A percentile compares a stretch with the other conserved stretches of the same genome.
These are phyloP conservation scores for Gaeumannomyces sp. DNA, from an alignment of 2,329 filamentous ascomycete genomes.

Conservation along the genomic window DNA sequence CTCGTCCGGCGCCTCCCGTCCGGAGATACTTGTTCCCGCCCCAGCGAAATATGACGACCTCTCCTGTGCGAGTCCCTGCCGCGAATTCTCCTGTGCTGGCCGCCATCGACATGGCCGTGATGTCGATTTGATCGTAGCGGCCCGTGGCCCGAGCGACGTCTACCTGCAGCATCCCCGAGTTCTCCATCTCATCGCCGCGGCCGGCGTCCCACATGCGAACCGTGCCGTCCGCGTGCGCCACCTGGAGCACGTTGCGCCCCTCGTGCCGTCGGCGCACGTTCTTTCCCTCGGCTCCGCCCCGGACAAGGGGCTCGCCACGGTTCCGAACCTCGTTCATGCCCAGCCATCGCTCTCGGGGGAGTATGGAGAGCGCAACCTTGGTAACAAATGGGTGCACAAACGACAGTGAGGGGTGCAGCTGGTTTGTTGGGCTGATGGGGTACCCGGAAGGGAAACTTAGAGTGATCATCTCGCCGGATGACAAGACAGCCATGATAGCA, in stretches of 20 bases:
- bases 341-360: conserved; percentile 79
- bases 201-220: conserved; percentile 91
- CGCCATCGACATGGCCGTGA: conserved; percentile 74
- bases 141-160: conserved; percentile 79
- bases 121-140: conserved; percentile 68
- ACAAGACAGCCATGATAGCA: conserved; percentile 70
- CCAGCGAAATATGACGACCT: conserved; percentile 83
- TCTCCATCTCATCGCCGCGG: conserved; percentile 89
- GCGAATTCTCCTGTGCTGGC: conserved; percentile 78
- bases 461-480: conserved; percentile 83
- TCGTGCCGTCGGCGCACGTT: conserved; percentile 72
- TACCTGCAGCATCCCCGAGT: conserved; percentile 71
- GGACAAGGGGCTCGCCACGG: conserved; percentile 70
- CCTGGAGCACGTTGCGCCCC: conserved; percentile 75
- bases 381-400: conserved; percentile 88
- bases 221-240: conserved; percentile 84
- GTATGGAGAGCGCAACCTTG: conserved; percentile 61
- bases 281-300: conserved; percentile 69
- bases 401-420: conserved; percentile 79
- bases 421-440: conserved; percentile 85
- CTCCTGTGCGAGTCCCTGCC: conserved; percentile 74
- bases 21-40: conserved; percentile 69
- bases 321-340: conserved; percentile 80
- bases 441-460: conserved; percentile 89
- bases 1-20: conserved; percentile 46